Evolutionary conservation across 2,329 filamentous ascomycete species (phyloP).

Genomic region (Elsinoe batatas): DNA sequence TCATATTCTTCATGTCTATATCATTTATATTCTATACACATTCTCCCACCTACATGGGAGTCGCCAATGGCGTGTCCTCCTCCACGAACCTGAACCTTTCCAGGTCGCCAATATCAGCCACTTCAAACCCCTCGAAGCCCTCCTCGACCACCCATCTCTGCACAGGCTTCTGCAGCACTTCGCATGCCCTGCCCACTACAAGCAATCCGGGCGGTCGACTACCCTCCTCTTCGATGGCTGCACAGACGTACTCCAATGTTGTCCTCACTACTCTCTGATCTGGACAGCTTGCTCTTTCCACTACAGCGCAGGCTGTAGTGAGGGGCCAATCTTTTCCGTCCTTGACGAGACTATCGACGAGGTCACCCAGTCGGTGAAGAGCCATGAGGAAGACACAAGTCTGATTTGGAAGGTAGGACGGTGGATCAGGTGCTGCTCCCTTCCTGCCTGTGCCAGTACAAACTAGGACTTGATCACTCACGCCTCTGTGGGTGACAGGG

Average conservation of each 20-base stretch:
- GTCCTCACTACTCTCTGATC: conserved; percentile 90
- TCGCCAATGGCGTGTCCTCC: conserved; percentile 16
- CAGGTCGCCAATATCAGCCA: conserved; percentile 23
- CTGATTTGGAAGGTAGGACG: conserved; percentile 62
- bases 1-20: neutral
- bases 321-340: conserved; percentile 53
- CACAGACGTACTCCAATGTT: conserved; percentile 66
- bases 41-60: neutral
- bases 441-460: conserved; percentile 94
- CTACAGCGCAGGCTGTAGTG: conserved; percentile 78
- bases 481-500: conserved; percentile 77
- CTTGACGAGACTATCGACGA: conserved; percentile 61
- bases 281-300: conserved; percentile 86
- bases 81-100: conserved; percentile 23
- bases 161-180: conserved; percentile 56
- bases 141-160: conserved; percentile 79
- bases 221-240: conserved; percentile 80
- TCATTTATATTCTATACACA: neutral
- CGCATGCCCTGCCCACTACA: conserved; percentile 75
- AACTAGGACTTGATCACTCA: conserved; percentile 88
- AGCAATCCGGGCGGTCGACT: conserved; percentile 80
- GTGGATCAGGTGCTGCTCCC: conserved; percentile 71
- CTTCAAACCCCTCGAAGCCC: conserved; percentile 66
- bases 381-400: conserved; percentile 96
- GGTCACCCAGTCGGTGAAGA: conserved; percentile 66